These are phyloP conservation scores for Borovskyia barvae DNA, from an alignment of 208 protist genomes.

Conservation along the genomic window DNA sequence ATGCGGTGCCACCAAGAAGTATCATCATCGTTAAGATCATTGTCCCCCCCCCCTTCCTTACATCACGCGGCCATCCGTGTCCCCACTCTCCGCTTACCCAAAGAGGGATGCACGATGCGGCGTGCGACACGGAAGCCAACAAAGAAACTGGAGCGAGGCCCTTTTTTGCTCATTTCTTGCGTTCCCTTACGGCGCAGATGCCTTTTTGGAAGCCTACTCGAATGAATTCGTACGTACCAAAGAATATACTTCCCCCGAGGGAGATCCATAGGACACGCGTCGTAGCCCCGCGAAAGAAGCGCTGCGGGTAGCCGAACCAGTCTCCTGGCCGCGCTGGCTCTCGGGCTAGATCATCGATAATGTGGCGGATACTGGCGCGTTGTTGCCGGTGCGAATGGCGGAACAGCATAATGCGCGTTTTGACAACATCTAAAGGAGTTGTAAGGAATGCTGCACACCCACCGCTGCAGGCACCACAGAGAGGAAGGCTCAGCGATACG, in stretches of 20 bases:
- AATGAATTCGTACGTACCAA: conserved; percentile 86
- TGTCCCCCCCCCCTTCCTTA: no score
- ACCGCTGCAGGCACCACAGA: conserved; percentile 84
- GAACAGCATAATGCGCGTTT: conserved; percentile 92
- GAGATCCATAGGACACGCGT: conserved; percentile 91
- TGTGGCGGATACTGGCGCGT: conserved; percentile 21
- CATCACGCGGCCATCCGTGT: no score
- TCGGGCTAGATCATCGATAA: conserved; percentile 42
- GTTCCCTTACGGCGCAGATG: background rate
- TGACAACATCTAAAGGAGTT: conserved; percentile 91
- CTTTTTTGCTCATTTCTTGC: no score
- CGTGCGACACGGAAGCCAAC: no score
- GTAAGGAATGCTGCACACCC: conserved; percentile 85
- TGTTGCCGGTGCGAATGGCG: conserved; percentile 7
- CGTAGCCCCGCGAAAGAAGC: conserved; percentile 80
- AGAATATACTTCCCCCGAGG: conserved; percentile 90
- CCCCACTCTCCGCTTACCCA: no score
- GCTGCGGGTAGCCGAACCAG: conserved; percentile 68
- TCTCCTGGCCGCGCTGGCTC: conserved; percentile 60
- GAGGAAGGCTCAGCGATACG: conserved; percentile 34
- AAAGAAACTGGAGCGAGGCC: no score
- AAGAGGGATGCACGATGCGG: no score
- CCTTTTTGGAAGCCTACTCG: conserved; percentile 20
- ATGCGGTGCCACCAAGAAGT: no score
- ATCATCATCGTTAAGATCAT: no score